phyloP scores from a whole-genome alignment of 768 basidiomycete genomes.

The Auricularia sp. region DNA sequence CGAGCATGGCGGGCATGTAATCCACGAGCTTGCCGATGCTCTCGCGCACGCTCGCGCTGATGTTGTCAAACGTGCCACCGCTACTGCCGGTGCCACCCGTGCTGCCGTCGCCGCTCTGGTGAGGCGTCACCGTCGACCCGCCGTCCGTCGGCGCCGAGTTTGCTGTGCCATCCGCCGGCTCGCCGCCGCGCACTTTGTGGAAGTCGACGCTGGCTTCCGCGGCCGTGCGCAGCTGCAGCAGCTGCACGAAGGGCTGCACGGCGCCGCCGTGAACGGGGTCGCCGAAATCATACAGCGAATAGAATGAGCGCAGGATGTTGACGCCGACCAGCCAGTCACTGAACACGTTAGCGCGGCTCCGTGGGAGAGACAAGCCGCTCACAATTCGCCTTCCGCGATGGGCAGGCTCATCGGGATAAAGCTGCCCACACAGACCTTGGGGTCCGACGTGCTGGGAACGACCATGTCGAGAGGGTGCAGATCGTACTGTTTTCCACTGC shows the following conservation, averaged over 20 bases:
- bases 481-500: slow-evolving; percentile 57
- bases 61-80: slow-evolving; percentile 33
- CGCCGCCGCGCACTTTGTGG: slow-evolving; percentile 55
- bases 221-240: slow-evolving; percentile 54
- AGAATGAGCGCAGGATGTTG: slow-evolving; percentile 73
- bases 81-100: slow-evolving; percentile 15
- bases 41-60: slow-evolving; percentile 47
- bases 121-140: neutral
- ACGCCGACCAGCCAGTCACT: slow-evolving; percentile 82
- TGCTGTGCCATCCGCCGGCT: slow-evolving; percentile 43
- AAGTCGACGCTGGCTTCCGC: slow-evolving; percentile 64
- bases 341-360: slow-evolving; percentile 5
- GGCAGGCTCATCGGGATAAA: slow-evolving; percentile 57
- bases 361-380: slow-evolving; percentile 30
- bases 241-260: slow-evolving; percentile 58
- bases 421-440: slow-evolving; percentile 53
- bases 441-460: slow-evolving; percentile 35
- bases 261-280: slow-evolving; percentile 59
- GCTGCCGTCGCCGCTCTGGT: slow-evolving; percentile 25
- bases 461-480: slow-evolving; percentile 73
- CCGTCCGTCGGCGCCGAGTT: slow-evolving; percentile 11
- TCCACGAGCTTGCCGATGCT: slow-evolving; percentile 54
- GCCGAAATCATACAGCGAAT: slow-evolving; percentile 68
- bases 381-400: slow-evolving; percentile 52
- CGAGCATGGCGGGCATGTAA: slow-evolving; percentile 66